A percentile compares a stretch with the other conserved stretches of the same genome.
These are phyloP conservation scores for Pachysandra terminalis DNA, from an alignment of 164 flowering plant species.

Conservation along the genomic window DNA sequence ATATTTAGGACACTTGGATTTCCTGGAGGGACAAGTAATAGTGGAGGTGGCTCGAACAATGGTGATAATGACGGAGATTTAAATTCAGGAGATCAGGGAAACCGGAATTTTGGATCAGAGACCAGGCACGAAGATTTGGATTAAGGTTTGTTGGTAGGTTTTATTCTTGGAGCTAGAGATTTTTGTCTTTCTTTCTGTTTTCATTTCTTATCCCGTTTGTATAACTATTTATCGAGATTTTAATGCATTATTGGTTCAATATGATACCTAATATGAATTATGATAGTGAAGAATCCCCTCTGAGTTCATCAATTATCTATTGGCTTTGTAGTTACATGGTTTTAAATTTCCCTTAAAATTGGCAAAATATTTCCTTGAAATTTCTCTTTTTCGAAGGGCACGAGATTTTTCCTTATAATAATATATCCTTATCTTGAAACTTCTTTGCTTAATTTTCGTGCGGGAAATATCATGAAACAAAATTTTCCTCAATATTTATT, in stretches of 20 bases:
- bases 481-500: no score
- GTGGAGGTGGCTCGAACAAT: slow-evolving; percentile 27
- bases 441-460: no score
- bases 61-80: slow-evolving; percentile 24
- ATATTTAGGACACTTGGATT: slow-evolving; percentile 42
- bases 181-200: neutral
- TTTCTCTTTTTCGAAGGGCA: no score
- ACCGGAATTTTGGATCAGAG: slow-evolving; percentile 30
- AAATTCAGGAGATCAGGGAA: slow-evolving; percentile 22
- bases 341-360: no score
- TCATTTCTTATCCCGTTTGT: neutral
- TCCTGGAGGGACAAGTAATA: slow-evolving; percentile 42
- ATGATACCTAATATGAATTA: neutral
- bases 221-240: no score
- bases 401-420: no score
- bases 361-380: no score
- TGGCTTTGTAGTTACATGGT: no score
- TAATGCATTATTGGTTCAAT: neutral
- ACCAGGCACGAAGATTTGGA: slow-evolving; percentile 53
- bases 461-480: no score
- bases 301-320: neutral
- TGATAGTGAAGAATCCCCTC: neutral
- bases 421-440: no score
- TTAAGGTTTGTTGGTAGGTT: slow-evolving; percentile 32
- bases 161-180: neutral